Percentiles rank a stretch among this genome's conserved stretches.
Conservation (phyloP, 352 stramenopile species). For the Pythium phragmitis region DNA sequence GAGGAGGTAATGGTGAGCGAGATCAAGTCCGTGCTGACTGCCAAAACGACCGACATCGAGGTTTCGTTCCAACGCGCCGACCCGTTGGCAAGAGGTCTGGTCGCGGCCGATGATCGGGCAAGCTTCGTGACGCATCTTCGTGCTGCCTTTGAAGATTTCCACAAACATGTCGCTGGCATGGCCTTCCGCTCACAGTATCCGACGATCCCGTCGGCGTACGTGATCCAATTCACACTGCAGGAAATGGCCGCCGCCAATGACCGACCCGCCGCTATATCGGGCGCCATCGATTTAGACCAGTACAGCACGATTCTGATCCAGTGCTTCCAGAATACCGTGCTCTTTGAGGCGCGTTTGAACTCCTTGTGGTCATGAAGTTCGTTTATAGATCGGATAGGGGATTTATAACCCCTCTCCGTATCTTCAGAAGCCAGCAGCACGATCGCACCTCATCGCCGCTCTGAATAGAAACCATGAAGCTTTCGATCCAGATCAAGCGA, state of each 20-base stretch:
- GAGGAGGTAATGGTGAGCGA: slow-evolving; percentile 14
- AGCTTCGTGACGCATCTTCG: slow-evolving; percentile 10
- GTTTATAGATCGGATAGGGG: not conserved
- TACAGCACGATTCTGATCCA: slow-evolving; percentile 15
- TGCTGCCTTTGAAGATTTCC: slow-evolving; percentile 22
- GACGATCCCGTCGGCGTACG: slow-evolving; percentile 21
- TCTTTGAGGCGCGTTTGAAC: slow-evolving; percentile 23
- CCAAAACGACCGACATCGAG: slow-evolving; percentile 12
- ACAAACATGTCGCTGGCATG: slow-evolving; percentile 19
- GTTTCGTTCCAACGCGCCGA: slow-evolving; percentile 18
- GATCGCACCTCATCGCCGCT: slow-evolving; percentile 16
- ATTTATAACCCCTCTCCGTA: not conserved
- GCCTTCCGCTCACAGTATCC: slow-evolving; percentile 24
- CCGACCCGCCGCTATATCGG: not conserved
- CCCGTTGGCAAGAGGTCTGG: slow-evolving; percentile 11
- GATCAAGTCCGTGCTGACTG: slow-evolving; percentile 3
- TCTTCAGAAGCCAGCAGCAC: not conserved
- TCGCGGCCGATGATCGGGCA: slow-evolving; percentile 6
- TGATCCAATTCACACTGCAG: slow-evolving; percentile 25
- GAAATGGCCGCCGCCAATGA: slow-evolving; percentile 11
- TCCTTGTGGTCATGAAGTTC: slow-evolving; percentile 17
- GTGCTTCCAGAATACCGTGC: slow-evolving; percentile 22
- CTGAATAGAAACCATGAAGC: slow-evolving; percentile 1
- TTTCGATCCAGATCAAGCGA: not conserved
- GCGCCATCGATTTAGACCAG: slow-evolving; percentile 21